These are phyloP conservation scores for Xylaria intraflava DNA, from an alignment of 495 filamentous ascomycete genomes.

Conservation along the genomic window DNA sequence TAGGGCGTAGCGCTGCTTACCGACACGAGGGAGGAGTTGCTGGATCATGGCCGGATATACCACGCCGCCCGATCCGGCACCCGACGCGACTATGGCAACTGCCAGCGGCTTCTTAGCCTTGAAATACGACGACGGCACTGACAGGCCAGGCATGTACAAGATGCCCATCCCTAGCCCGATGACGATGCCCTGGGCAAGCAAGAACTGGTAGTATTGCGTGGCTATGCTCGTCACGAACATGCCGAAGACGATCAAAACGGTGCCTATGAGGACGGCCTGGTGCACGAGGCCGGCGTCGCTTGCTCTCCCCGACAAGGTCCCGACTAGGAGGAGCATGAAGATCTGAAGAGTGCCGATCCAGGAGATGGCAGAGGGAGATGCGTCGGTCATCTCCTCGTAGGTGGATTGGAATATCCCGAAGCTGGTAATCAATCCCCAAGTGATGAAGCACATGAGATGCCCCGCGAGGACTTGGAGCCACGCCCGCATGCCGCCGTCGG, in stretches of 20 bases:
- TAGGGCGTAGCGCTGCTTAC: no score
- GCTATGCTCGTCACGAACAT: constrained; percentile 31
- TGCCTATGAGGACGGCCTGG: constrained; percentile 22
- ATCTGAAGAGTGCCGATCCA: constrained; percentile 38
- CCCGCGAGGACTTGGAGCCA: constrained; percentile 31
- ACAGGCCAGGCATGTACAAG: constrained; percentile 30
- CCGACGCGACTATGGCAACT: constrained; percentile 28
- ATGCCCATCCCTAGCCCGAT: constrained; percentile 31
- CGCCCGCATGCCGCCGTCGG: no score
- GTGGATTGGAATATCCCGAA: constrained; percentile 37
- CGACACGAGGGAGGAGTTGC: constrained; percentile 27
- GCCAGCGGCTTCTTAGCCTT: constrained; percentile 23
- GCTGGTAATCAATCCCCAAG: constrained; percentile 31
- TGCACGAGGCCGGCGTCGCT: constrained; percentile 31
- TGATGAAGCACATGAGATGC: constrained; percentile 28
- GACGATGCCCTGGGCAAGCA: constrained; percentile 31
- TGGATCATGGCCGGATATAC: constrained; percentile 32
- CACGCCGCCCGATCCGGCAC: constrained; percentile 29
- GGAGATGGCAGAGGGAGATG: constrained; percentile 28
- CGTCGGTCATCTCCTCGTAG: constrained; percentile 28
- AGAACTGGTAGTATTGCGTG: constrained; percentile 30
- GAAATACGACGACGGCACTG: constrained; percentile 32
- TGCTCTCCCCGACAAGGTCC: constrained; percentile 29
- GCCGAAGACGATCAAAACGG: constrained; percentile 24
- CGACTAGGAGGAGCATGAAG: constrained; percentile 30